Percentiles rank a stretch among this genome's conserved stretches.
phyloP scores from a whole-genome alignment of 352 stramenopile species.

The Globisporangium splendens region DNA sequence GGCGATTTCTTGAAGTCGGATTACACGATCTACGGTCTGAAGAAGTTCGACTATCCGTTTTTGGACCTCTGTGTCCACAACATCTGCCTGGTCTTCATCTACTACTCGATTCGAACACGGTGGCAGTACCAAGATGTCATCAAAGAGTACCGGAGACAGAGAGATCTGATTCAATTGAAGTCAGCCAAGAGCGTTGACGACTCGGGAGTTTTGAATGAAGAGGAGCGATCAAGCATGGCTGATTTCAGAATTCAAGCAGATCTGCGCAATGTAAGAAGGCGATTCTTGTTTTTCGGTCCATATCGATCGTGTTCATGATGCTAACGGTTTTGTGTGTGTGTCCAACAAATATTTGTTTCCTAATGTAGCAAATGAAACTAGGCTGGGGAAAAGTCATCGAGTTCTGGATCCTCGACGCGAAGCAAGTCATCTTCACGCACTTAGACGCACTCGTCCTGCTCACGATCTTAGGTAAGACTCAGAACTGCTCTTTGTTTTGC shows the following conservation, averaged over 20 bases:
- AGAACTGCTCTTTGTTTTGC: not conserved
- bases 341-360: not conserved
- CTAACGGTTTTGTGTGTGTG: not conserved
- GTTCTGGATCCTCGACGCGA: slow-evolving; percentile 71
- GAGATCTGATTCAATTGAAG: slow-evolving; percentile 16
- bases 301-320: not conserved
- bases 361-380: slow-evolving; percentile 41
- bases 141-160: slow-evolving; percentile 18
- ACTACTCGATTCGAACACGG: slow-evolving; percentile 71
- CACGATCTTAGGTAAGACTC: slow-evolving; percentile 64
- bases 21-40: slow-evolving; percentile 59
- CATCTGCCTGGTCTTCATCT: slow-evolving; percentile 73
- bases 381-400: slow-evolving; percentile 45
- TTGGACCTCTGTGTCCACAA: slow-evolving; percentile 76
- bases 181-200: not conserved
- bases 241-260: slow-evolving; percentile 42
- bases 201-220: slow-evolving; percentile 8
- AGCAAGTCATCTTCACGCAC: slow-evolving; percentile 69
- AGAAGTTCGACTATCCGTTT: slow-evolving; percentile 70
- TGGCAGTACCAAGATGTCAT: slow-evolving; percentile 75
- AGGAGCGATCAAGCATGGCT: slow-evolving; percentile 26
- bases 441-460: slow-evolving; percentile 77
- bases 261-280: slow-evolving; percentile 37
- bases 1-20: slow-evolving; percentile 38
- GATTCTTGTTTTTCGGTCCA: not conserved